Base-by-base conservation (phyloP, 257 asterid species). In the Gentiana dahurica region DNA sequence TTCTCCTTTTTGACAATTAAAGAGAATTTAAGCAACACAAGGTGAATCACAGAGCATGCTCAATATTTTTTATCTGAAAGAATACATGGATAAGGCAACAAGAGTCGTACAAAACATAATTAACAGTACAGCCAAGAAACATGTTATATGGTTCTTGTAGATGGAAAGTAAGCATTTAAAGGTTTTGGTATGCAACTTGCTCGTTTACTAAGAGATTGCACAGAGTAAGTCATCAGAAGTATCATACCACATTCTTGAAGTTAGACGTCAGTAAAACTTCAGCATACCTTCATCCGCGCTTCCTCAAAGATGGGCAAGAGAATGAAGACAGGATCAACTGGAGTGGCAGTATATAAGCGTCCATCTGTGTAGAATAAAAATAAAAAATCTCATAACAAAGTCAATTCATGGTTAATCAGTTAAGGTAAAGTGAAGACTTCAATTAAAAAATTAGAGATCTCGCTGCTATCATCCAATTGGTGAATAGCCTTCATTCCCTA, bases 301-400 rank as follows among this genome's bases (percentile, higher is more conserved):
- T 89, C 97, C 68, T 85, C 95, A 58, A 92, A 92, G 62, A 85
- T 60, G 43, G 99, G 99, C 75, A 92, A 63, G 49, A 92, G 84
- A 53, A 88, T 71, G 72, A 92, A 92, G 65, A 92, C 93, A 52
- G 95, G 97, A 80, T 92, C 97, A 44, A 92, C 75, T 36, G 94
- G 94, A 57, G 95, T 92, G 58, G 94, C 94, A 55, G 87, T 70
- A 73, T 83, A 89, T 69, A 89, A 60, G 34, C 93, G 82, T 10
- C 97, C 94, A 73, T 89, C 97, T 89, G 82, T 35, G 54, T 56
- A 35, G 49, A 55, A 50, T 71, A 51, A 53, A 47, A 43, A 41
- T 49, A 51, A 13, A 47, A 53, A 68, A 63, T 55, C 7, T 33
- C 46, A 7, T 41, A 41, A 5, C 46, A 41, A 4, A 41, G 46